A percentile compares a stretch with the other conserved stretches of the same genome.
Conservation (phyloP, 768 basidiomycete genomes). For the Neoboletus subvelutipes region DNA sequence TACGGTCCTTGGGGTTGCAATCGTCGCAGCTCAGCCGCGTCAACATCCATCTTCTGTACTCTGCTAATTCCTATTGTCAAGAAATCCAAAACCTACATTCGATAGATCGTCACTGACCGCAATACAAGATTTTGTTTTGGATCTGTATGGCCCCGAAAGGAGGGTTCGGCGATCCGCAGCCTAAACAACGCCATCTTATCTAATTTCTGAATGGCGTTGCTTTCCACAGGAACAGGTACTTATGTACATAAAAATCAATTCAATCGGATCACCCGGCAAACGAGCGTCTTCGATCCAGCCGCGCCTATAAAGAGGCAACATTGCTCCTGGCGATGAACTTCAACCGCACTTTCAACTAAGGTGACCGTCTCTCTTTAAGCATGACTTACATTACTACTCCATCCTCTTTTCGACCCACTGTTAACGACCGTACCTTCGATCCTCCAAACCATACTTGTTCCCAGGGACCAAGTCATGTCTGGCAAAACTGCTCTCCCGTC, state of each 20-base stretch:
- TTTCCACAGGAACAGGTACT: background rate
- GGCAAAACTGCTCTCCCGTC: background rate
- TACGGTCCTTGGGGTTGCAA: background rate
- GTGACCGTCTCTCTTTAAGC: background rate
- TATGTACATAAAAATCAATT: background rate
- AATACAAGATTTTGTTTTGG: background rate
- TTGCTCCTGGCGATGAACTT: background rate
- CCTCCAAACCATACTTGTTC: background rate
- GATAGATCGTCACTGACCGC: background rate
- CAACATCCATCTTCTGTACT: background rate
- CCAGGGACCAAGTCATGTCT: background rate
- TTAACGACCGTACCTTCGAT: background rate
- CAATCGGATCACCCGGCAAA: background rate
- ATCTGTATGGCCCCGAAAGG: background rate
- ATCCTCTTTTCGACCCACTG: background rate
- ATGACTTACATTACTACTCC: background rate
- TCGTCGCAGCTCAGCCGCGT: too few species aligned
- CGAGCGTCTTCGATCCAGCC: background rate
- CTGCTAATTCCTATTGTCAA: too few species aligned
- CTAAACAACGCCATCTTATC: slow-evolving; percentile 1
- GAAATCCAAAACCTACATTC: background rate
- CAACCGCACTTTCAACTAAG: background rate
- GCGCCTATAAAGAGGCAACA: background rate
- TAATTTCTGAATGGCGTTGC: background rate
- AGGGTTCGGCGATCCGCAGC: background rate